Evolutionary conservation across 257 asterid genomes (phyloP), one percentile per base, ranked within the genome.

Genomic region (Ligustrum vulgare): DNA sequence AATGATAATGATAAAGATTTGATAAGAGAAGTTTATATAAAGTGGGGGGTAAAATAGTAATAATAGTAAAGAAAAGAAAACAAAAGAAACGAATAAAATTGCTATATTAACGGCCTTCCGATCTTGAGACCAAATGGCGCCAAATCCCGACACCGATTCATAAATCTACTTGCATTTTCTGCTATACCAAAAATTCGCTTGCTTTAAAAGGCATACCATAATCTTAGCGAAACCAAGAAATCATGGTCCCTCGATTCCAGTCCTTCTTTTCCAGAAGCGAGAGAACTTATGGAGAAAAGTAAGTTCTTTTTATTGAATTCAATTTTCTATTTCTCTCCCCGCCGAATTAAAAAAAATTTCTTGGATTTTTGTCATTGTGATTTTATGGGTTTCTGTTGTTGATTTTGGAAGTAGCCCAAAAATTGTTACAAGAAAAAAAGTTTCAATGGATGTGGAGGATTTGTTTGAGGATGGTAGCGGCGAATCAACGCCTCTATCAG

Each of bases 401-500:
- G 77, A 71, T 79, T 81, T 41, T 81, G 78, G 84, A 72, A 89
- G 91, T 92, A 79, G 78, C 72, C 77, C 75, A 60, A 74, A 49
- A 56, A 13, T 69, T 34, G 79, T 63, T 31, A 23, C 81, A 34
- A 63, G 51, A 56, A 41, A 75, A 6, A 78, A 76, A 45, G 68
- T 13, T 72, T 63, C 84, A n/a, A 87, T 79, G 87, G 89, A 72
- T 22, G 88, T 80, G 23, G 93, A 86, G 32, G 86, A 85, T 35
- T 83, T 58, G 73, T 88, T 84, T 41, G 89, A 83, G 76, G 90
- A 87, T 28, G 86, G 76, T 8, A 78, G 35, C n/a, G 51, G 72
- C 20, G 81, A 47, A 32, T 64, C 77, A 69, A 89, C 91, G 81
- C 97, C 97, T 67, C 82, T 95, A 43, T 84, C 90, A n/a, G 88